A percentile compares a stretch with the other conserved stretches of the same genome.
phyloP scores from a whole-genome alignment of 2,329 filamentous ascomycete genomes.

The Colletotrichum graminicola region DNA sequence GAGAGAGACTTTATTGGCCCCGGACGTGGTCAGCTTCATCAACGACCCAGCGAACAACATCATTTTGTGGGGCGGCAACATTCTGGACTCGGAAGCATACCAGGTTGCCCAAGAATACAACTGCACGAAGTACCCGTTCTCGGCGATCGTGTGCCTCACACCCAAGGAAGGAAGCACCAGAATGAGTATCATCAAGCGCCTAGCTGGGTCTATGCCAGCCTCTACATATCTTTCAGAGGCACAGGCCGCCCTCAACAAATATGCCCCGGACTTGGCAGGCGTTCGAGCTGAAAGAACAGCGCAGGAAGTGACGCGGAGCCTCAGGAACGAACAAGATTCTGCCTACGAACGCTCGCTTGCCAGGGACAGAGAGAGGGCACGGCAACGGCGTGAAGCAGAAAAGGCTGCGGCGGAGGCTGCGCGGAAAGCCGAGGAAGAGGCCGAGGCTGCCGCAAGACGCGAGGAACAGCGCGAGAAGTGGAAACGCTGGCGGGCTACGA shows the following conservation, averaged over 20 bases:
- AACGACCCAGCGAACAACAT: conserved; percentile 82
- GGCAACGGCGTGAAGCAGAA: conserved; percentile 81
- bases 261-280: conserved; percentile 79
- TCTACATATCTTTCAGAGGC: conserved; percentile 82
- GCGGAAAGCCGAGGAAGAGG: conserved; percentile 69
- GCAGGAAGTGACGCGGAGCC: conserved; percentile 82
- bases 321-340: conserved; percentile 90
- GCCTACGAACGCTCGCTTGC: conserved; percentile 95
- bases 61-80: conserved; percentile 91
- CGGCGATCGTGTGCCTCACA: conserved; percentile 87
- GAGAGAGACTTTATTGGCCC: conserved; percentile 82
- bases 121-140: conserved; percentile 94
- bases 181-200: conserved; percentile 89
- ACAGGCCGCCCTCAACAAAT: conserved; percentile 77
- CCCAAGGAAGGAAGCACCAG: conserved; percentile 85
- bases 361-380: conserved; percentile 85
- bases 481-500: conserved; percentile 81
- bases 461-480: conserved; percentile 71
- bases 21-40: conserved; percentile 80
- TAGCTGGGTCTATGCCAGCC: conserved; percentile 78
- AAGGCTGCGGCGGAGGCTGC: conserved; percentile 76
- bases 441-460: conserved; percentile 68
- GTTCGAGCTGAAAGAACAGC: conserved; percentile 82
- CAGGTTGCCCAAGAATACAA: conserved; percentile 89
- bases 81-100: conserved; percentile 93